phyloP scores from a whole-genome alignment of 2,329 filamentous ascomycete genomes.

The Didymella exigua region DNA sequence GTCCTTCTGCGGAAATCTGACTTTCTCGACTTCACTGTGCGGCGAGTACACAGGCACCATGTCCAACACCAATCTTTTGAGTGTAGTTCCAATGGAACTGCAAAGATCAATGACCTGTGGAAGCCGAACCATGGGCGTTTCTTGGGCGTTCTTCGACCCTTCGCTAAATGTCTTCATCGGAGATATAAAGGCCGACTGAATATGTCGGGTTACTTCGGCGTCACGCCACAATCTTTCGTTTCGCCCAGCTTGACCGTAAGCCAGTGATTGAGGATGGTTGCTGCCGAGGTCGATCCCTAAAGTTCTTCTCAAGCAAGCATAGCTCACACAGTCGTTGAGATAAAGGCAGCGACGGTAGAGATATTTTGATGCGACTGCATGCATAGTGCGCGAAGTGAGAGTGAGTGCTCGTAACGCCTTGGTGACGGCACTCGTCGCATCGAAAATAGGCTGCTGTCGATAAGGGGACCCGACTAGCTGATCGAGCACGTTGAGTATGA shows the following conservation, averaged over 20 bases:
- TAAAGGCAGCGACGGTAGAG: conserved; percentile 37
- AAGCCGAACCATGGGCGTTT: conserved; percentile 26
- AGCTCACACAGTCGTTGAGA: conserved; percentile 26
- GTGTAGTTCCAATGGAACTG: conserved; percentile 19
- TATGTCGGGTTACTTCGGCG: conserved; percentile 15
- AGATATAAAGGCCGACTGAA: conserved; percentile 33
- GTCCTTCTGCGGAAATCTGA: conserved; percentile 16
- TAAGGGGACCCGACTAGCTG: conserved; percentile 30
- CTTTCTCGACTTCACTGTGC: conserved; percentile 13
- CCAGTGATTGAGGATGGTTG: conserved; percentile 29
- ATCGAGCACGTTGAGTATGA: conserved; percentile 37
- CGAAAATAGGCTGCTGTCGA: conserved; percentile 27
- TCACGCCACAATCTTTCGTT: conserved; percentile 24
- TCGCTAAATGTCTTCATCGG: conserved; percentile 13
- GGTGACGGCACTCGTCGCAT: conserved; percentile 25
- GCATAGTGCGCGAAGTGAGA: conserved; percentile 28
- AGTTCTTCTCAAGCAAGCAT: conserved; percentile 30
- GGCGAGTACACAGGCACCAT: conserved; percentile 25
- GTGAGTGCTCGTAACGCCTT: conserved; percentile 35
- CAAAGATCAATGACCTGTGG: conserved; percentile 34
- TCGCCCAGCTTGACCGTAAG: conserved; percentile 26
- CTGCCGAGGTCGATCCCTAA: conserved; percentile 28
- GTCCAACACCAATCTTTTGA: conserved; percentile 35
- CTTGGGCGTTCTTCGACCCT: not conserved
- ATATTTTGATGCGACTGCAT: conserved; percentile 31